Evolutionary conservation across 148 eudicot species (phyloP).

Genomic region (Rhododendron griersonianum): DNA sequence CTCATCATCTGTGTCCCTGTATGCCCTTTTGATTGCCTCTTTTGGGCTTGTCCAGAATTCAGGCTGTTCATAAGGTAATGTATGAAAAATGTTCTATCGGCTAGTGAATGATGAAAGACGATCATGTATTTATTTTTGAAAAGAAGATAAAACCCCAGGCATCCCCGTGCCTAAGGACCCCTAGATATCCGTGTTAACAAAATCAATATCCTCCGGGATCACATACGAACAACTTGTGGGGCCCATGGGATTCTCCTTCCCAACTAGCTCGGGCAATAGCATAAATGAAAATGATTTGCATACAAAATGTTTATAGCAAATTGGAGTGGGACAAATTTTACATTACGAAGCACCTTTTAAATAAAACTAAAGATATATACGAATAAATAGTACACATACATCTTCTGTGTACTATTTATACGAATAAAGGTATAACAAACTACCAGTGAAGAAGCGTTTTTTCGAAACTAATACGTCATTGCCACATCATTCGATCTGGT

Average conservation of each 20-base stretch:
- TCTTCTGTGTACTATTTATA: no score
- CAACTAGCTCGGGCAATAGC: neutral
- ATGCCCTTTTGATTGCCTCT: constrained; percentile 47
- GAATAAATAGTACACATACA: neutral
- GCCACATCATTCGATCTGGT: neutral
- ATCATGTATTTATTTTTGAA: no score
- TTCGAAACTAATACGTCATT: neutral
- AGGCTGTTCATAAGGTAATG: constrained; percentile 20
- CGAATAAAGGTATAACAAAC: neutral
- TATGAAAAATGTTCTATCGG: neutral
- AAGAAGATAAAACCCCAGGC: no score
- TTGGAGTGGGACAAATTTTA: neutral
- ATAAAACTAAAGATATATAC: neutral
- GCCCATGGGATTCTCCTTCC: neutral
- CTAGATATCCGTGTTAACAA: neutral
- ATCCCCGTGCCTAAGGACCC: no score
- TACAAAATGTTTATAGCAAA: neutral
- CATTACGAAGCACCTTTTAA: neutral
- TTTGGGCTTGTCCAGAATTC: constrained; percentile 53
- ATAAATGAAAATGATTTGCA: neutral
- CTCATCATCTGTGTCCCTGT: constrained; percentile 35
- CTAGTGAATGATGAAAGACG: neutral
- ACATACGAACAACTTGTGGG: neutral
- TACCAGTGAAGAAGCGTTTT: neutral
- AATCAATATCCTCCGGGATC: neutral